phyloP scores from a whole-genome alignment of 257 asterid genomes.

The Solanum boliviense region DNA sequence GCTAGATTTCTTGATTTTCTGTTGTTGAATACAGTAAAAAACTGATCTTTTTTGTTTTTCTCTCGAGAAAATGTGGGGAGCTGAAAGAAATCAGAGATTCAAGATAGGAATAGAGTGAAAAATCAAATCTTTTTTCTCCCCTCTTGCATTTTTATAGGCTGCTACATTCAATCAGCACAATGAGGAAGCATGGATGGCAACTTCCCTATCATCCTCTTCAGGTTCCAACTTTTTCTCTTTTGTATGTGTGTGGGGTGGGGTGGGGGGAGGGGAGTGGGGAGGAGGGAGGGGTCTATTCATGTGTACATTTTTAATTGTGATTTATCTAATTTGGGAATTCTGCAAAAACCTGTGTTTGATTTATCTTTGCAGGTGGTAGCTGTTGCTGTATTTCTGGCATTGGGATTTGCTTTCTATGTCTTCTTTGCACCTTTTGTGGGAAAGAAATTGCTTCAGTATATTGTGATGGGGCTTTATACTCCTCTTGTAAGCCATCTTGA shows the following conservation, averaged over 20 bases:
- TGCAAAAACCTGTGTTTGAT: background rate
- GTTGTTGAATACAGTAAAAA: constrained; percentile 4
- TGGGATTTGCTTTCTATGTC: constrained; percentile 97
- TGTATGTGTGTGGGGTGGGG: background rate
- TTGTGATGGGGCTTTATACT: constrained; percentile 81
- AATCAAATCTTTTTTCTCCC: background rate
- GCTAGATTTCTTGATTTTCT: constrained; percentile 41
- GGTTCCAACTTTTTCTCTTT: constrained; percentile 28
- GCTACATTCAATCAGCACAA: constrained; percentile 23
- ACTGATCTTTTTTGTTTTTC: constrained; percentile 28
- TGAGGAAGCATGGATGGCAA: constrained; percentile 99
- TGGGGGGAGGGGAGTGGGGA: background rate
- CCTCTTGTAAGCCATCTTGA: constrained; percentile 74
- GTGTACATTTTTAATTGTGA: background rate
- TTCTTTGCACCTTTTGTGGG: constrained; percentile 99
- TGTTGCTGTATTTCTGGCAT: constrained; percentile 95
- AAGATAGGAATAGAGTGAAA: constrained; percentile 14
- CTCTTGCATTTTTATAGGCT: constrained; percentile 15
- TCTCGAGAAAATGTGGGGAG: constrained; percentile 26
- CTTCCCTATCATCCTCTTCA: constrained; percentile 99
- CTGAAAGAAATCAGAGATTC: constrained; percentile 7
- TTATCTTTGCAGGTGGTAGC: constrained; percentile 78
- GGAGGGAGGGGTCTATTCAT: background rate
- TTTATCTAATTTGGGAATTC: background rate
- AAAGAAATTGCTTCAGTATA: constrained; percentile 63